Evolutionary conservation across 2,329 filamentous ascomycete species (phyloP).

Genomic region (Aspergillus udagawae): DNA sequence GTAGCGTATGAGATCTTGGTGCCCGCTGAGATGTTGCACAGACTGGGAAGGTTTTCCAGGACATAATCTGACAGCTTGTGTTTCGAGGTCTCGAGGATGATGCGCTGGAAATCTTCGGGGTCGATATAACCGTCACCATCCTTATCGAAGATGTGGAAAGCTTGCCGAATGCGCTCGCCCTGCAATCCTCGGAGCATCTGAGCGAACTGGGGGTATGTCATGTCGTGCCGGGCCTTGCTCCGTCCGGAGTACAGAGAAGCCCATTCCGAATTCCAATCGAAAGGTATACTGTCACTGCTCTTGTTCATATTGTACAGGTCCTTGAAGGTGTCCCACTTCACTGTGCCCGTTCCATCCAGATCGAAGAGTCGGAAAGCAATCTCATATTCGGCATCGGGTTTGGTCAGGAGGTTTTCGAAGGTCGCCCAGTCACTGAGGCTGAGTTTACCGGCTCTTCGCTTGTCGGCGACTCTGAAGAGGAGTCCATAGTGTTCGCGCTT

Average conservation of each 20-base stretch:
- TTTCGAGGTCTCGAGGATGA: constrained; percentile 85
- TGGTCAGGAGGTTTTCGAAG: constrained; percentile 89
- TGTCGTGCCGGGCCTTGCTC: constrained; percentile 79
- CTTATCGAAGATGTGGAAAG: constrained; percentile 87
- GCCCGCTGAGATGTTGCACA: constrained; percentile 89
- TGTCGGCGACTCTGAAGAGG: constrained; percentile 87
- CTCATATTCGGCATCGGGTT: constrained; percentile 97
- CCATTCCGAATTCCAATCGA: constrained; percentile 98
- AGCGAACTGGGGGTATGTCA: constrained; percentile 95
- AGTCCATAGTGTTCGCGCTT: constrained; percentile 92
- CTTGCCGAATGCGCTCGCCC: constrained; percentile 92
- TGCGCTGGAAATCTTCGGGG: constrained; percentile 92
- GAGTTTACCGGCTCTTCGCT: constrained; percentile 67
- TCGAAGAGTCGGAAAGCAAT: constrained; percentile 98
- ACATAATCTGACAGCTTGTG: constrained; percentile 98
- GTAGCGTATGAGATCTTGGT: constrained; percentile 98
- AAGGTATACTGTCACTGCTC: constrained; percentile 77
- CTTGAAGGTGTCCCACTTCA: constrained; percentile 88
- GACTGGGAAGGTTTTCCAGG: constrained; percentile 80
- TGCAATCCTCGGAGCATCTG: constrained; percentile 97
- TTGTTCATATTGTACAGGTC: constrained; percentile 84
- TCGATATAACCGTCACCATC: constrained; percentile 93
- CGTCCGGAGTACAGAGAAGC: constrained; percentile 88
- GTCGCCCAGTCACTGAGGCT: constrained; percentile 81
- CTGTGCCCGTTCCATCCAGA: constrained; percentile 72